These are phyloP conservation scores for Calvatia gigantea DNA, from an alignment of 768 basidiomycete species.

Conservation along the genomic window DNA sequence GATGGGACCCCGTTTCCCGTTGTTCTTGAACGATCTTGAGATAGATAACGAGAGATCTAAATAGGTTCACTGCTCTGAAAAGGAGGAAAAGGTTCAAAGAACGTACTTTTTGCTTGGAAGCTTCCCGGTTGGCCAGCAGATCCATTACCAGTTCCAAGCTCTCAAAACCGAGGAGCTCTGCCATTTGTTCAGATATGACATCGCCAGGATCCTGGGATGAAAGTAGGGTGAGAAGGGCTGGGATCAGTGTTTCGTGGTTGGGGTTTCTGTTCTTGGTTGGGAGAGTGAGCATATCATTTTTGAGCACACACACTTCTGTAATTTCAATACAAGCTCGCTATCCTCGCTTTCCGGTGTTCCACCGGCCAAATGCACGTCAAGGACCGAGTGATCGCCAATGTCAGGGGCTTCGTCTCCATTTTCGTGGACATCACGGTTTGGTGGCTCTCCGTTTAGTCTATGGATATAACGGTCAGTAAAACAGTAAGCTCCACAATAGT, in stretches of 20 bases:
- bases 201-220: constrained; percentile 55
- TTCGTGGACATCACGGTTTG: background rate
- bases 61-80: background rate
- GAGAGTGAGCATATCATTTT: too few relatives aligned
- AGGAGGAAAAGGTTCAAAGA: background rate
- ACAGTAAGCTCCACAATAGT: too few relatives aligned
- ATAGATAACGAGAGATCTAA: constrained; percentile 9
- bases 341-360: background rate
- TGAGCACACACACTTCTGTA: background rate
- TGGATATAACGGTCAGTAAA: background rate
- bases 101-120: constrained; percentile 47
- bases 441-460: background rate
- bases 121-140: constrained; percentile 55
- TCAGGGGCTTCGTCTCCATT: background rate
- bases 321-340: background rate
- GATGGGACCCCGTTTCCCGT: background rate
- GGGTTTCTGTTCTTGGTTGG: constrained; percentile 8
- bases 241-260: constrained; percentile 18
- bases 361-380: constrained; percentile 1
- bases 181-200: constrained; percentile 72
- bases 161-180: constrained; percentile 82
- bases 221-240: constrained; percentile 35
- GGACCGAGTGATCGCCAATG: background rate
- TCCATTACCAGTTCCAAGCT: constrained; percentile 75
- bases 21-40: background rate